Evolutionary conservation across 2,329 filamentous ascomycete genomes (phyloP), one percentile per base, ranked within the genome.

Genomic region (Allantophomopsis cytisporea): DNA sequence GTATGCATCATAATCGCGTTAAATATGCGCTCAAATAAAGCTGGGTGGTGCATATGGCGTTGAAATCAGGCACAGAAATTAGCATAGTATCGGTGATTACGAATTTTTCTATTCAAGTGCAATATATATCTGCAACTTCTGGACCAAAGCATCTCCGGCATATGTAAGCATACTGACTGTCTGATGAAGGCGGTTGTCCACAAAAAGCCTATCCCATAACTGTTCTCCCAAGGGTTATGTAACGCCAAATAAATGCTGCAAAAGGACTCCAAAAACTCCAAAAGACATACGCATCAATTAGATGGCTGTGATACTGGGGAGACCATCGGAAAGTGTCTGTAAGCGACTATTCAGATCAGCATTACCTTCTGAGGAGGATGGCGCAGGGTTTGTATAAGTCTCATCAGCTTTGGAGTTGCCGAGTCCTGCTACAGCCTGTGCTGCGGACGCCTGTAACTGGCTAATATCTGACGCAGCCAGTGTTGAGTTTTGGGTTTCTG

Each of bases 271-370:
- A 28, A 12, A 12, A 28, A 28, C 23, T 28, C 23, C 23, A 28
- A 8, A 28, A 28, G 23, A 28, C 23, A 12, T 28, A 10, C 7
- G 5, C 23, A 8, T 10, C 23, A 12, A 10, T 28, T 8, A 28
- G 11, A 28, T 28, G 10, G 23, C 11, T 28, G 23, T 28, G 11
- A 28, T 37, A 40, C 43, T 41, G 16, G 51, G 46, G 14, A 54
- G 39, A 20, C 48, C 50, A 42, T 52, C 49, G 18, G 46, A 57
- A 14, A 66, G 62, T 2, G 59, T 49, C 46, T 68, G 65, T 41
- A 76, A 52, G 47, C 75, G 71, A 33, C 67, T 59, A 42, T 71
- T 68, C 35, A 74, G 67, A 38, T 75, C 71, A 14, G 74, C 71
- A 2, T 65, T 63, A 7, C 64, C 63, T n/a, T 50, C 49, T 5